Base-by-base conservation (phyloP, 306 rosid species). In the Glycine tomentella region DNA sequence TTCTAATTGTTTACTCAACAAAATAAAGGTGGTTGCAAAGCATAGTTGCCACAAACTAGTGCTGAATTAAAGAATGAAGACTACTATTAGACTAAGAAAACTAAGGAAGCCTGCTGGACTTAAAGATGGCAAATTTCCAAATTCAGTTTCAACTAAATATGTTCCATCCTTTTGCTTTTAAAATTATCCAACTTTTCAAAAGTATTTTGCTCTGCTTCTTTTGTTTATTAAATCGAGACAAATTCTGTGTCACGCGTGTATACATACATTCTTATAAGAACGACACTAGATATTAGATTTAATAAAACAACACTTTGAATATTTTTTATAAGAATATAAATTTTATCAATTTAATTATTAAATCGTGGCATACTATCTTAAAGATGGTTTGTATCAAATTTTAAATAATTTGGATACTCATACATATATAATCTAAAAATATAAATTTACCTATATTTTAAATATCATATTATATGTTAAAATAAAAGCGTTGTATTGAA, bases 111-210 rank as follows among this genome's bases (percentile, higher is more conserved):
- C 2, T 83, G 83, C 59, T 72, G 86, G 80, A 38, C 0, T 50
- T 33, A n/a, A 65, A 45, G 80, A 66, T 48, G 78, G 86, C 80
- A 78, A 78, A 34, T 78, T 78, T 78, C 11, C 49, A 69, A 69
- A 13, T 8, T 68, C 82, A 63, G 17, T 63, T 63, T 33, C 3
- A 34, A 12, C 5, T 20, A 34, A 63, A 11, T 63, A 33, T 14
- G 5, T 63, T 63, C 42, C 31, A 25, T 25, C 31, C 9, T 63
- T 34, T 6, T 63, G 10, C 69, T 63, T 62, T 63, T 13, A 10
- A 1, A 33, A 3, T 62, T 62, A 62, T 62, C 44, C 3, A 12
- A 10, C 44, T 33, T 42, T 42, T 42, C 8, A 42, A 42, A 40
- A 40, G 44, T 0, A 40, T 4, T 40, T 40, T 40, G 44, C 44